Evolutionary conservation across 495 filamentous ascomycete genomes (phyloP), one percentile per base, ranked within the genome.

Genomic region (Penicillium salamii): DNA sequence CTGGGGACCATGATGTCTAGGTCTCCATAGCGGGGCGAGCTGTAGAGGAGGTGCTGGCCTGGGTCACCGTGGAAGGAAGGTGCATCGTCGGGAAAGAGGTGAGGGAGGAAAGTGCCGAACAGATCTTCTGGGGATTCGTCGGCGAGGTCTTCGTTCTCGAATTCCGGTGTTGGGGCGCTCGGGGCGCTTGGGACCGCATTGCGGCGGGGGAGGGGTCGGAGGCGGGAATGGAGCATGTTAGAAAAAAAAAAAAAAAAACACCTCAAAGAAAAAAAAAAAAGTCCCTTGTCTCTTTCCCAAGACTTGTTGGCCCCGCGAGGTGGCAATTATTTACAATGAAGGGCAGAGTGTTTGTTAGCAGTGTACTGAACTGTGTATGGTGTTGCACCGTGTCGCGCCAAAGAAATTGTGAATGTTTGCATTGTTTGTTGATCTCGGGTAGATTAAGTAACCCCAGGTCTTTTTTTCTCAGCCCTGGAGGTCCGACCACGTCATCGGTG

Each of bases 21-120:
- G 18, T 73, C 64, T 15, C 79, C 78, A 59, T 81, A 82, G 23
- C 72, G 66, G 23, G 80, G 78, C 3, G 82, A 87, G 14, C 71
- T 71, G 68, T 95, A 95, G 41, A 84, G 63, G 5, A 95, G 76
- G 34, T 72, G 61, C 38, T 84, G 76, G 14, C 81, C 80, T 1
- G 82, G 77, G 58, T 91, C 83, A 55, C 90, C 89, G 62, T 95
- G 88, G 65, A 82, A 81, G 62, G 83, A 81, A 19, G 77, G 80
- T 18, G 84, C 67, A 62, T 90, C 85, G 55, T 95, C 88, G 4
- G 86, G 79, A 68, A 92, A 91, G 50, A 96, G 81, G 40, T 85
- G 68, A 45, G 80, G 78, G 2, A 91, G 74, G 5, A 85, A 81
- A 7, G 74, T 64, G 21, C 67, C 55, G 54, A 92, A 79, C 53